Evolutionary conservation across 2,329 filamentous ascomycete genomes (phyloP).

Genomic region (Fusarium sambucinum): DNA sequence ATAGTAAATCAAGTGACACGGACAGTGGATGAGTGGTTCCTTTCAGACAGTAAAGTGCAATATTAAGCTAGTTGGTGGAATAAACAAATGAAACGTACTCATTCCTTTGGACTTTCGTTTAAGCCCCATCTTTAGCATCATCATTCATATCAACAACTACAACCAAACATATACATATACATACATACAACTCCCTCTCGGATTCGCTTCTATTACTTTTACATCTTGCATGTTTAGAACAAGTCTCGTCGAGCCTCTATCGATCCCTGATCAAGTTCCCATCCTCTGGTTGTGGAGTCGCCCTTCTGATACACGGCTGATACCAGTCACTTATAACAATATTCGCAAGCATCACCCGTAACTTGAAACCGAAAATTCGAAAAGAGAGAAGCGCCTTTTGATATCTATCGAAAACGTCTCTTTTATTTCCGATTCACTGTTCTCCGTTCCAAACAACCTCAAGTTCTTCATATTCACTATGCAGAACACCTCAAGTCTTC

Average conservation of each 20-base stretch:
- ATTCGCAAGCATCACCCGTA: constrained; percentile 7
- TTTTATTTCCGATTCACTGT: constrained; percentile 4
- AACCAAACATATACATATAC: neutral
- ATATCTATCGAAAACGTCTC: constrained; percentile 20
- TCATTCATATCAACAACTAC: neutral
- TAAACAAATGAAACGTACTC: neutral
- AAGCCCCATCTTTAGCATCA: neutral
- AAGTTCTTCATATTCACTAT: constrained; percentile 25
- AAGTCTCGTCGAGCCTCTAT: constrained; percentile 25
- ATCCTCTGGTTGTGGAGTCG: constrained; percentile 24
- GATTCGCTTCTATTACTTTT: constrained; percentile 25
- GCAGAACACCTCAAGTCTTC: constrained; percentile 40
- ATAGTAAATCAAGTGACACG: constrained; percentile 12
- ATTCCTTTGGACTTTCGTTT: neutral
- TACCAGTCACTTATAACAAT: constrained; percentile 38
- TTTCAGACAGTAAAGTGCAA: neutral
- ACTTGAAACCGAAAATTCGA: constrained; percentile 16
- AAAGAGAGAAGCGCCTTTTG: neutral
- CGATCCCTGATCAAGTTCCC: constrained; percentile 3
- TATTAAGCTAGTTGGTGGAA: neutral
- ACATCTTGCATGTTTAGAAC: constrained; percentile 16
- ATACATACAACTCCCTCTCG: neutral
- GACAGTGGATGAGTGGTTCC: neutral
- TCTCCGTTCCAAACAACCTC: constrained; percentile 7
- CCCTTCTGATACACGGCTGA: constrained; percentile 37